These are phyloP conservation scores for Deakozyma indianensis DNA, from an alignment of 805 yeast species.

Conservation along the genomic window DNA sequence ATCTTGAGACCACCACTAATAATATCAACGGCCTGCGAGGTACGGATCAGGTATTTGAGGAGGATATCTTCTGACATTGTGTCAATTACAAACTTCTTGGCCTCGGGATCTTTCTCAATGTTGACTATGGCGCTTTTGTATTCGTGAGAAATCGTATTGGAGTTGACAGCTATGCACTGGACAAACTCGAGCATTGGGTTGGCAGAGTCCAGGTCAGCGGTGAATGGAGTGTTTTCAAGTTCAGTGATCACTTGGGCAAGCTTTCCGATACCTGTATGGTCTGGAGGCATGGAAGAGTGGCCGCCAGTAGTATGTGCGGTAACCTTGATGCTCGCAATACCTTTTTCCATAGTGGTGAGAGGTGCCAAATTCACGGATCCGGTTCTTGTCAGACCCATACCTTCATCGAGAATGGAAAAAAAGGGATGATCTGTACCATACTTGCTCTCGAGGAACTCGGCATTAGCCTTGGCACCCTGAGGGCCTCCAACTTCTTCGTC, in stretches of 20 bases:
- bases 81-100: neutral
- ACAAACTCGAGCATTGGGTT: constrained; percentile 48
- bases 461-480: constrained; percentile 40
- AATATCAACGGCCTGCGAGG: constrained; percentile 51
- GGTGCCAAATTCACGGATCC: constrained; percentile 36
- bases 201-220: constrained; percentile 31
- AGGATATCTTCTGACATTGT: constrained; percentile 1
- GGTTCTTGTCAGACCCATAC: constrained; percentile 29
- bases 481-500: constrained; percentile 61
- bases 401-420: constrained; percentile 61
- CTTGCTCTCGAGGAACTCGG: constrained; percentile 29
- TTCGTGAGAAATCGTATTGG: neutral
- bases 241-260: constrained; percentile 41
- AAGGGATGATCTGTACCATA: constrained; percentile 43
- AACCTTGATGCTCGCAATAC: constrained; percentile 35
- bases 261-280: constrained; percentile 69
- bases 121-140: neutral
- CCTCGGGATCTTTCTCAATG: neutral
- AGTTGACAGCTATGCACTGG: constrained; percentile 43
- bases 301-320: constrained; percentile 57
- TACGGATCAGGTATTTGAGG: constrained; percentile 29
- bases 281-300: constrained; percentile 68
- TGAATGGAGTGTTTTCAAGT: constrained; percentile 46
- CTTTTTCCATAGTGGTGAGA: constrained; percentile 50
- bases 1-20: constrained; percentile 58